phyloP scores from a whole-genome alignment of 202 grass and related monocot genomes.

The Setaria italica region DNA sequence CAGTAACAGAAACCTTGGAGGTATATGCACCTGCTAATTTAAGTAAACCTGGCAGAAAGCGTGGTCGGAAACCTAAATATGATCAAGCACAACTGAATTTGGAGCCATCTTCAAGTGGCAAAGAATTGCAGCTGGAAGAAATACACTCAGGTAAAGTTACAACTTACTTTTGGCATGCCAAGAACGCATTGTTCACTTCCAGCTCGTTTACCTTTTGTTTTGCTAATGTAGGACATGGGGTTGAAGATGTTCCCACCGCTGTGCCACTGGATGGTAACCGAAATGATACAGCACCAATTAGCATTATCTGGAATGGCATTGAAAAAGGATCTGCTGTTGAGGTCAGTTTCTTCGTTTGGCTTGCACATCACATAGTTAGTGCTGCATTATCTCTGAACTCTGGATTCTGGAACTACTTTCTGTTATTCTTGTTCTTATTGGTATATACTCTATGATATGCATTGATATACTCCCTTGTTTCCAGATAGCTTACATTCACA shows the following conservation, averaged over 20 bases:
- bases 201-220: slow-evolving; percentile 43
- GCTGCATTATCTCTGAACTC: neutral
- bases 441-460: neutral
- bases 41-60: slow-evolving; percentile 47
- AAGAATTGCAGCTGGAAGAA: slow-evolving; percentile 45
- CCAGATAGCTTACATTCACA: neutral
- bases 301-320: slow-evolving; percentile 67
- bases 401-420: slow-evolving; percentile 1
- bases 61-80: slow-evolving; percentile 48
- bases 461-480: neutral
- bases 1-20: slow-evolving; percentile 35
- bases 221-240: slow-evolving; percentile 47
- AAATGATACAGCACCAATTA: slow-evolving; percentile 39
- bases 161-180: slow-evolving; percentile 15
- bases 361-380: neutral
- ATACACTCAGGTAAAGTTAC: slow-evolving; percentile 53
- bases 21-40: slow-evolving; percentile 39
- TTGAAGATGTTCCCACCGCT: slow-evolving; percentile 46
- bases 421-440: slow-evolving; percentile 11
- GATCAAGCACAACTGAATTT: slow-evolving; percentile 33
- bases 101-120: slow-evolving; percentile 49
- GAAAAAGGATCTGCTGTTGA: slow-evolving; percentile 83
- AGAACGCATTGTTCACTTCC: slow-evolving; percentile 17
- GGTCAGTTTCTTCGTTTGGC: slow-evolving; percentile 55
- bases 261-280: slow-evolving; percentile 43